These are phyloP conservation scores for Dictyostelium firmibasis DNA, from an alignment of 78 protist species.

Conservation along the genomic window DNA sequence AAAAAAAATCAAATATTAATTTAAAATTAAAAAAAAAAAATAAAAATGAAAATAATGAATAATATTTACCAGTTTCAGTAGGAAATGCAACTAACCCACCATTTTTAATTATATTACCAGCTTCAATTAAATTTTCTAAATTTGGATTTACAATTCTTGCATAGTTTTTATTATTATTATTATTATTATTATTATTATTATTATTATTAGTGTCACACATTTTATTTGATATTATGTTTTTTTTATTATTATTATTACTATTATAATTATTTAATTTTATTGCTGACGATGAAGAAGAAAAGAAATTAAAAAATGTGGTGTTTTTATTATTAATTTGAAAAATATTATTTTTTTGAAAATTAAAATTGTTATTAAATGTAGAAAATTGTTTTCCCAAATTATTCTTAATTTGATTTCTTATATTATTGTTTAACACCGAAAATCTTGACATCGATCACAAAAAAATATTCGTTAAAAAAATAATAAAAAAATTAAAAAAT, in stretches of 20 bases:
- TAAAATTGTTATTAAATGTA: neutral
- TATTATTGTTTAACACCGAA: neutral
- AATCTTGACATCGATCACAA: slow-evolving; percentile 2
- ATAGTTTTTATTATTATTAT: neutral
- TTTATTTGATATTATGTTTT: neutral
- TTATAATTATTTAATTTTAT: neutral
- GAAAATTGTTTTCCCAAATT: neutral
- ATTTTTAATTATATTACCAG: slow-evolving; percentile 44
- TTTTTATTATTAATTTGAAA: neutral
- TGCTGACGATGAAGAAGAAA: neutral
- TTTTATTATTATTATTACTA: no score
- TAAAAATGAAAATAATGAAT: neutral
- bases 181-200: neutral
- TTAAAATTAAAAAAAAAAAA: no score
- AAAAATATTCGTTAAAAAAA: neutral
- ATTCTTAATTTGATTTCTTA: slow-evolving; percentile 20
- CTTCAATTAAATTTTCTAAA: slow-evolving; percentile 15
- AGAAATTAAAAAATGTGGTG: neutral
- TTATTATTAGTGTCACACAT: neutral
- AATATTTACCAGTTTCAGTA: slow-evolving; percentile 89
- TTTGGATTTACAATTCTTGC: slow-evolving; percentile 34
- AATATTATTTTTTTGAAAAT: neutral
- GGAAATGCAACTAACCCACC: slow-evolving; percentile 93
- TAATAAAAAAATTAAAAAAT: neutral
- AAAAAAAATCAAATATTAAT: neutral